Evolutionary conservation across 2,329 filamentous ascomycete species (phyloP), one percentile per base, ranked within the genome.

Genomic region (Boeremia lycopersici): DNA sequence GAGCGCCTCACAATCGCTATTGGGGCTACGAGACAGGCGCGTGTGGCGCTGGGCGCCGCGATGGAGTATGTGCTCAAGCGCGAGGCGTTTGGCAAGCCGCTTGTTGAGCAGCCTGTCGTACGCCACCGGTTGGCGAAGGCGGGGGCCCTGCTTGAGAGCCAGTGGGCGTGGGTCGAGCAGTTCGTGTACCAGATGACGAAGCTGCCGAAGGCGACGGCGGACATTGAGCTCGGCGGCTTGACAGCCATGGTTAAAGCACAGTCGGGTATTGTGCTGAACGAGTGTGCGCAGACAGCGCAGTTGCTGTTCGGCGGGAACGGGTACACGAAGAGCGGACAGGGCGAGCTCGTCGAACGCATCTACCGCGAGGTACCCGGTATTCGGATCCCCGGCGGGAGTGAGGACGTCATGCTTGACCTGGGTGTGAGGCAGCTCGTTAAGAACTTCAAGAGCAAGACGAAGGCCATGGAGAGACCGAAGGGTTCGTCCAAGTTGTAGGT

Each of bases 71-170:
- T 82, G 23, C 71, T 89, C 59, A 87, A 86, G 73, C 80, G 86
- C 15, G 86, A 89, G 70, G 86, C 86, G 1, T 89, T 89, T 61
- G 84, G 84, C 3, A 87, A 87, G 71, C 80, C 84, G 0, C 78
- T 91, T 9, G 85, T 91, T 75, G 87, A 91, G 13, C 89, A 91
- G 71, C 86, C 88, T 0, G 89, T 91, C 0, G 88, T 92, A 29
- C 78, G 89, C 25, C 86, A 91, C 70, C 79, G 88, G n/a, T 76
- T 91, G 6, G 88, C 89, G 10, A 90, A 89, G 67, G 84, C 83
- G 3, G 89, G 86, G 2, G 86, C 86, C 0, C 76, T 87, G 63
- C 77, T 92, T 4, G 89, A 91, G 71, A 84, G 82, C 2, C 84
- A 89, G 72, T 88, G 82, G 78, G 86, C 89, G 2, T 91, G 88